Evolutionary conservation across 2,329 filamentous ascomycete species (phyloP), one percentile per base, ranked within the genome.

Genomic region (Cytospora paraplurivora): DNA sequence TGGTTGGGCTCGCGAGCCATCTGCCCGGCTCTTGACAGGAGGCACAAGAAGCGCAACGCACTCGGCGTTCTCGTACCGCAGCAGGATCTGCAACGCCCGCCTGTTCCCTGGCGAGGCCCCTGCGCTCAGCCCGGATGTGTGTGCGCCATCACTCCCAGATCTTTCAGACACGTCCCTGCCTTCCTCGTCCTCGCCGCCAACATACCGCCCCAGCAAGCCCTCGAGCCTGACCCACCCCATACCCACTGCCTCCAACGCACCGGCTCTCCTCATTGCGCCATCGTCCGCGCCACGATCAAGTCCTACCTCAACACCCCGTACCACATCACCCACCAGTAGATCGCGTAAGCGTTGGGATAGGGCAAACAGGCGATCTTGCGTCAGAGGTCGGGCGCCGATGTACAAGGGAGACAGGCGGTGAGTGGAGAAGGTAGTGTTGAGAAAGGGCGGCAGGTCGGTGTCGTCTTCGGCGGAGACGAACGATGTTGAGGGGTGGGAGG

Each of bases 381-480:
- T 75, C 1, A 85, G 74, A 0, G 68, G 49, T 2, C 78, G 72
- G 3, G 72, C 59, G 32, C 82, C 82, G 27, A 83, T 64, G 69
- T 81, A 79, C 0, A 87, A 75, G 1, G 84, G 83, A 0, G 84
- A 86, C 3, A 80, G 78, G 54, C 83, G 82, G 68, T 85, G 80
- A 7, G 81, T 81, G 4, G 84, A 82, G 67, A 85, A 87, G 15
- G 83, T 85, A 0, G 81, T 85, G 74, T 85, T 83, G 76, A 84
- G 85, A 71, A 87, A 82, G 2, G 78, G 78, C 32, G 77, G 65
- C 1, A 69, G 70, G 44, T 71, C 63, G 10, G 69, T 69, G 32
- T 67, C 62, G 21, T 66, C 63, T 67, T 34, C 10, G 64, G 64
- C 15, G 49, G 62, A 52, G 21, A 37, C n/a, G 8, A 41, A 47